Percentiles rank a stretch among this genome's conserved stretches.
phyloP scores from a whole-genome alignment of 768 basidiomycete genomes.

The Mycena metata region DNA sequence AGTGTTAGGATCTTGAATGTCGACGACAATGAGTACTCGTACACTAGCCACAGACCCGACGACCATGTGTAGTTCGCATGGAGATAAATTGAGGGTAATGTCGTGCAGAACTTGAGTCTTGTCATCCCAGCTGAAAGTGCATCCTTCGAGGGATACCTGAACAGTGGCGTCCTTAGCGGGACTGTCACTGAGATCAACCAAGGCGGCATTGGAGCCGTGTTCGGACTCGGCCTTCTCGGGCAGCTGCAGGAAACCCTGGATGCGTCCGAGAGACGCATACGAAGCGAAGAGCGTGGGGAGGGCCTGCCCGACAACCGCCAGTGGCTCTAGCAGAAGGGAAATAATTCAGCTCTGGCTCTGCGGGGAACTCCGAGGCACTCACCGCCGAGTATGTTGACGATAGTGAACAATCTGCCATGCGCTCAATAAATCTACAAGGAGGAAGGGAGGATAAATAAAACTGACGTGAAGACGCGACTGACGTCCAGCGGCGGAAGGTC shows the following conservation, averaged over 20 bases:
- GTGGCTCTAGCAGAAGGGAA: background rate
- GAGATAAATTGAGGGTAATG: slow-evolving; percentile 20
- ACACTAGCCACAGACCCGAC: slow-evolving; percentile 35
- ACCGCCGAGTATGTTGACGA: slow-evolving; percentile 21
- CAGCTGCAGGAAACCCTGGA: slow-evolving; percentile 30
- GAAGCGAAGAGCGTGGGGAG: slow-evolving; percentile 23
- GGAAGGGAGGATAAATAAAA: background rate
- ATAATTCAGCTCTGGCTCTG: no score
- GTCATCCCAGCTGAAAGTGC: slow-evolving; percentile 31
- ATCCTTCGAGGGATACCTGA: slow-evolving; percentile 22
- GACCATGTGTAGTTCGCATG: slow-evolving; percentile 29
- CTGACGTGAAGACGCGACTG: slow-evolving; percentile 27
- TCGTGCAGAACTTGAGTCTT: slow-evolving; percentile 12
- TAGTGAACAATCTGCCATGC: slow-evolving; percentile 8
- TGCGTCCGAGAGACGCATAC: slow-evolving; percentile 24
- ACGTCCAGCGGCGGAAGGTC: slow-evolving; percentile 20
- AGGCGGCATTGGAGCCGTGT: background rate
- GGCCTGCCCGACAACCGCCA: slow-evolving; percentile 15
- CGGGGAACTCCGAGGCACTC: background rate
- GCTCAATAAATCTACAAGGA: background rate
- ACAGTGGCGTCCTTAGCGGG: background rate
- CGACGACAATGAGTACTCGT: background rate
- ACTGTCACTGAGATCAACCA: background rate
- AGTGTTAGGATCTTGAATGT: background rate
- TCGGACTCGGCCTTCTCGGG: slow-evolving; percentile 17